Base-by-base conservation (phyloP, 2,329 filamentous ascomycete species). In the Didymella arachidicola region DNA sequence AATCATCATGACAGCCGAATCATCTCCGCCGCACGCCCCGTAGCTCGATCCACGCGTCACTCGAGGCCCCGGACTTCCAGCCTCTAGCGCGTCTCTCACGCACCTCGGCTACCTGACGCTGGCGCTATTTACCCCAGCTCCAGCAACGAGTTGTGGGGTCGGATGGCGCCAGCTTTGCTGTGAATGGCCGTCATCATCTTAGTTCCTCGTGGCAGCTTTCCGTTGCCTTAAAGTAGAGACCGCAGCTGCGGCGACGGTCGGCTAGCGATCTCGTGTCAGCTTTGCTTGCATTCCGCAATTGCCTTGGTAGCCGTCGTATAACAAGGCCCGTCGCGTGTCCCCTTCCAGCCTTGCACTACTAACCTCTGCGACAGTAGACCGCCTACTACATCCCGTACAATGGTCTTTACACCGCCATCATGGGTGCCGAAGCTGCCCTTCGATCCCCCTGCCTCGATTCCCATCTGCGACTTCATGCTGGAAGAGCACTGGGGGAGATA, bases 391-490 rank as follows among this genome's bases (percentile, higher is more conserved):
- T 30, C 12, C 14, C 16, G 12, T 25, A 29, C 18, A 16, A 83
- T 83, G 81, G 74, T 78, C 10, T 91, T 91, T 75, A 75, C 80
- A 50, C 79, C 88, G 55, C 87, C 88, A 8, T 75, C 83, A 67
- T 89, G 86, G 83, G 82, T 86, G 25, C 86, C 87, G 5, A 75
- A 81, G 67, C 80, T 90, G 26, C 83, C 86, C n/a, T 79, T 81
- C 77, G 84, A 88, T 32, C 82, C 89, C 10, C 91, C 91, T 16
- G 91, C 95, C 75, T 86, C 86, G 29, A 83, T 96, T 66, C 83
- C 91, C 5, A 83, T 96, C 57, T 84, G 84, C 64, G 87, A 94
- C 50, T 96, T 96, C 77, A 88, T 96, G 80, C 84, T 88, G 60
- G 85, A 88, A 67, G 91, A 94, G 67, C 78, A 83, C 44, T 85